A percentile compares a stretch with the other conserved stretches of the same genome.
phyloP scores from a whole-genome alignment of 495 filamentous ascomycete species.

The Pyronema omphalodes region DNA sequence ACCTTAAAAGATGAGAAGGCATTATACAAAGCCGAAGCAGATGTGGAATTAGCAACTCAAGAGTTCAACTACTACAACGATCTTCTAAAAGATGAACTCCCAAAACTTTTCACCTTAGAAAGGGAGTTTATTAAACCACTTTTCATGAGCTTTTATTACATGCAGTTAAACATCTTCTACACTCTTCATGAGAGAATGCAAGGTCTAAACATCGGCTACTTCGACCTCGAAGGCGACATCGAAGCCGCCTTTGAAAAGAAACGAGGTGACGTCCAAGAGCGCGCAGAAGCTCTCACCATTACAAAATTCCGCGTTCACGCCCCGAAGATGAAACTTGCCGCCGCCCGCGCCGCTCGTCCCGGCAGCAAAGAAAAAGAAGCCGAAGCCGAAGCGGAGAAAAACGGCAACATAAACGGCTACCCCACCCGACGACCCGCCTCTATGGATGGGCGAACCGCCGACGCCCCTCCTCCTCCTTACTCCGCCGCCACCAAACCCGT shows the following conservation, averaged over 20 bases:
- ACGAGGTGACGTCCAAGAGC: constrained; percentile 68
- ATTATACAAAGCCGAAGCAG: constrained; percentile 83
- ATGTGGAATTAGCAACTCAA: constrained; percentile 79
- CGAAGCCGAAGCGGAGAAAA: constrained; percentile 7
- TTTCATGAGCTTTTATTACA: constrained; percentile 99
- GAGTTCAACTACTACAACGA: constrained; percentile 97
- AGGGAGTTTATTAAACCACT: constrained; percentile 91
- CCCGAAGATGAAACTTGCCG: constrained; percentile 25
- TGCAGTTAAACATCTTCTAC: constrained; percentile 99
- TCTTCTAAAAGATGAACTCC: constrained; percentile 84
- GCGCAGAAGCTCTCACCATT: constrained; percentile 61
- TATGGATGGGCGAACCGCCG: constrained; percentile 17
- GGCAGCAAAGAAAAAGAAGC: constrained; percentile 10
- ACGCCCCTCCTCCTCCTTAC: constrained; percentile 57
- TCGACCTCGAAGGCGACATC: constrained; percentile 74
- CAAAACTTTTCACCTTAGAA: constrained; percentile 81
- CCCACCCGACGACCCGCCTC: constrained; percentile 17
- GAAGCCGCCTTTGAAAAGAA: constrained; percentile 80
- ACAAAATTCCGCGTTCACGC: constrained; percentile 78
- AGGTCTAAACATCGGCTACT: constrained; percentile 88
- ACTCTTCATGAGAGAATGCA: constrained; percentile 98
- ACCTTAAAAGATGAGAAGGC: constrained; percentile 94
- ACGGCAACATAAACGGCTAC: too few species aligned
- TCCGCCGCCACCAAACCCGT: constrained; percentile 23
- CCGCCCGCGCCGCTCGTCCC: constrained; percentile 12